phyloP scores from a whole-genome alignment of 148 eudicot genomes.

The Rhododendron williamsianum region DNA sequence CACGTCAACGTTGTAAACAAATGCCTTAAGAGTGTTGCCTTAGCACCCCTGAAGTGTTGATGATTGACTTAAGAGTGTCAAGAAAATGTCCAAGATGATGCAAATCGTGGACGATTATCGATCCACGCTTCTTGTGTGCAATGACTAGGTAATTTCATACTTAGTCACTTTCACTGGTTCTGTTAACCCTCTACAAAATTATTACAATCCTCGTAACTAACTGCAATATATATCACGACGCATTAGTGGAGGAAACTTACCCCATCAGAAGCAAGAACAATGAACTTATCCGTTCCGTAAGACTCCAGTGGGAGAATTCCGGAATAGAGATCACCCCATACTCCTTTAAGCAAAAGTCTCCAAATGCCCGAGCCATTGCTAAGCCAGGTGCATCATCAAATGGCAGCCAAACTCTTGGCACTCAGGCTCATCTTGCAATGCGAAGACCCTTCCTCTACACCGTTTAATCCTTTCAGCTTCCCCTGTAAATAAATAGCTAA shows the following conservation, averaged over 20 bases:
- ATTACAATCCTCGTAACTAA: not conserved
- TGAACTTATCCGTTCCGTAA: slow-evolving; percentile 82
- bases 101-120: not conserved
- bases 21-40: not conserved
- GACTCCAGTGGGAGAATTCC: slow-evolving; percentile 64
- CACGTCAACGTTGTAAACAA: not conserved
- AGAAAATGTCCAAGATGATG: not conserved
- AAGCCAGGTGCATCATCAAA: slow-evolving; percentile 99
- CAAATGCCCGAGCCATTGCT: slow-evolving; percentile 99
- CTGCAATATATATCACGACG: not conserved
- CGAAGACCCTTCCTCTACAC: slow-evolving; percentile 94
- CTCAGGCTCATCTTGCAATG: slow-evolving; percentile 99
- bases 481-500: slow-evolving; percentile 32
- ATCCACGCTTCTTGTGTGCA: not conserved
- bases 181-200: not conserved
- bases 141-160: not conserved
- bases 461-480: slow-evolving; percentile 96
- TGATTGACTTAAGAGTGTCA: not conserved
- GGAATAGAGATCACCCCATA: slow-evolving; percentile 96
- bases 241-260: slow-evolving; percentile 35
- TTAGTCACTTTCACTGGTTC: not conserved
- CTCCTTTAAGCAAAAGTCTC: slow-evolving; percentile 95
- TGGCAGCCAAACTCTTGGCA: slow-evolving; percentile 95
- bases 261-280: slow-evolving; percentile 98
- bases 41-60: not conserved